Percentiles rank a stretch among this genome's conserved stretches.
Conservation (phyloP, 768 basidiomycete genomes). For the Russula virescens region DNA sequence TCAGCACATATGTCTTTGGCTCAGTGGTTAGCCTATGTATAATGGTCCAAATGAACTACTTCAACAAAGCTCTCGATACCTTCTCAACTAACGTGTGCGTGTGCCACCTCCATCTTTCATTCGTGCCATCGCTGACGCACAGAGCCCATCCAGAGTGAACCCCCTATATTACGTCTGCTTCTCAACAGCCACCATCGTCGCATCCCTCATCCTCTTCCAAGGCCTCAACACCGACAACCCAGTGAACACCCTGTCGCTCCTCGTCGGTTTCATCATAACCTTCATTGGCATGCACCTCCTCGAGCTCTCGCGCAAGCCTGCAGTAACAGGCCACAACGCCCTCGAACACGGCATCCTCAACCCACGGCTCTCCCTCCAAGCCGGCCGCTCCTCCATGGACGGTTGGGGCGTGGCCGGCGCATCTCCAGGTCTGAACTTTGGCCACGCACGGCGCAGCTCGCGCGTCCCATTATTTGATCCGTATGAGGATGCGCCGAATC, state of each 20-base stretch:
- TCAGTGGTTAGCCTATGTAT: slow-evolving; percentile 80
- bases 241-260: slow-evolving; percentile 77
- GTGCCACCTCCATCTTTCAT: background rate
- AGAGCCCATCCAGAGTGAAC: slow-evolving; percentile 61
- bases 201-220: slow-evolving; percentile 94
- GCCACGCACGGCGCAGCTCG: slow-evolving; percentile 49
- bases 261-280: slow-evolving; percentile 86
- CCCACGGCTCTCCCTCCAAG: slow-evolving; percentile 74
- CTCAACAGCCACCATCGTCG: slow-evolving; percentile 86
- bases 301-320: slow-evolving; percentile 65
- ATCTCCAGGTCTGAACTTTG: slow-evolving; percentile 31
- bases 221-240: slow-evolving; percentile 89
- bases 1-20: slow-evolving; percentile 95
- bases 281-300: slow-evolving; percentile 97
- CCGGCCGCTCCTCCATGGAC: slow-evolving; percentile 77
- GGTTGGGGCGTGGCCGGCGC: slow-evolving; percentile 45
- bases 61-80: slow-evolving; percentile 95
- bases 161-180: slow-evolving; percentile 98
- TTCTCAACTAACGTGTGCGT: slow-evolving; percentile 97
- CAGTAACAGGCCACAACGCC: slow-evolving; percentile 44
- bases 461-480: slow-evolving; percentile 69
- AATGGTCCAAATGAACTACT: slow-evolving; percentile 90
- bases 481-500: slow-evolving; percentile 55
- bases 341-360: slow-evolving; percentile 67
- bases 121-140: background rate